Percentiles rank a stretch among this genome's conserved stretches.
These are phyloP conservation scores for Albatrellus ellisii DNA, from an alignment of 768 basidiomycete species.

Conservation along the genomic window DNA sequence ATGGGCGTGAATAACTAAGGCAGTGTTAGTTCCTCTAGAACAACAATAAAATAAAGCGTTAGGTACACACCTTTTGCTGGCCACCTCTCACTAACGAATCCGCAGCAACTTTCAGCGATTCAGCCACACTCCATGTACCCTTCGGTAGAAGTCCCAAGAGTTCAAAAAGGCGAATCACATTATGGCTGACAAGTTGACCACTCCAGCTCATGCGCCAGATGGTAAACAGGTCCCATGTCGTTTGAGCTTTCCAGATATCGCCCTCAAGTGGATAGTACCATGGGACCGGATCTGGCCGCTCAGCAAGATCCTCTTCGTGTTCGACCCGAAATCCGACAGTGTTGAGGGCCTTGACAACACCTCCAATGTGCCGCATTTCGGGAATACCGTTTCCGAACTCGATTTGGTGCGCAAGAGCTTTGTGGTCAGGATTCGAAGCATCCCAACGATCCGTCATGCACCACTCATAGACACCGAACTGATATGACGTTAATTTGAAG, in stretches of 20 bases:
- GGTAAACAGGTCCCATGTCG: slow-evolving; percentile 79
- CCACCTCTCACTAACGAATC: slow-evolving; percentile 75
- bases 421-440: slow-evolving; percentile 73
- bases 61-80: slow-evolving; percentile 57
- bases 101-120: slow-evolving; percentile 75
- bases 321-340: slow-evolving; percentile 79
- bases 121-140: slow-evolving; percentile 84
- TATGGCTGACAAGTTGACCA: slow-evolving; percentile 77
- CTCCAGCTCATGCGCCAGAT: slow-evolving; percentile 86
- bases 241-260: slow-evolving; percentile 86
- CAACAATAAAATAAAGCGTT: background rate
- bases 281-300: slow-evolving; percentile 57
- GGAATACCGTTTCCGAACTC: slow-evolving; percentile 97
- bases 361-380: slow-evolving; percentile 75
- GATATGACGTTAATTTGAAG: slow-evolving; percentile 1
- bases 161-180: slow-evolving; percentile 66
- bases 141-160: slow-evolving; percentile 71
- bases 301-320: slow-evolving; percentile 91
- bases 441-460: slow-evolving; percentile 96
- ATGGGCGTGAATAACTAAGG: slow-evolving; percentile 80
- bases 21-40: slow-evolving; percentile 1
- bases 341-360: slow-evolving; percentile 64
- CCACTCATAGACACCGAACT: slow-evolving; percentile 99
- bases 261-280: slow-evolving; percentile 99
- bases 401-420: slow-evolving; percentile 80